Evolutionary conservation across 129 eudicot genomes (phyloP).

Genomic region (Centella asiatica): DNA sequence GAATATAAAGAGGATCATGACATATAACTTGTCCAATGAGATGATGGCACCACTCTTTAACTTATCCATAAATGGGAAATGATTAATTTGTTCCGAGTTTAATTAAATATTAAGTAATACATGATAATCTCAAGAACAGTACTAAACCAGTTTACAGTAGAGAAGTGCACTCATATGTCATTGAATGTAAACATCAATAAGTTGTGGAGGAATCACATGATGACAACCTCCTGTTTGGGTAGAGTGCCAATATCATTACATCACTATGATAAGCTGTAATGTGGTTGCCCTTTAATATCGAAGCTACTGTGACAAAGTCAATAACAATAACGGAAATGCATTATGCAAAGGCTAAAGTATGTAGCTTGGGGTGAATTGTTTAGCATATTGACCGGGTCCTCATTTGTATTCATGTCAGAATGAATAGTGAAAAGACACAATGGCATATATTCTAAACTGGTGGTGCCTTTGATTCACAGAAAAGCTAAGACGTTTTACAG

Average conservation of each 20-base stretch:
- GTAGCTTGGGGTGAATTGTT: conserved; percentile 13
- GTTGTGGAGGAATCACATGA: neutral
- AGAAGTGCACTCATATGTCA: neutral
- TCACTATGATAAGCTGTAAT: neutral
- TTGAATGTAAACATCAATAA: neutral
- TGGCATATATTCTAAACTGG: conserved; percentile 31
- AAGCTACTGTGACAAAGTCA: conserved; percentile 30
- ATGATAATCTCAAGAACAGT: neutral
- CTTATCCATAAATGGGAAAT: neutral
- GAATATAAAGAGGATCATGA: neutral
- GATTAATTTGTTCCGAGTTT: neutral
- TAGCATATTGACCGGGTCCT: conserved; percentile 19
- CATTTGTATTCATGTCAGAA: conserved; percentile 9
- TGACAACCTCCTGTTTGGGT: conserved; percentile 1
- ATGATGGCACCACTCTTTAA: neutral
- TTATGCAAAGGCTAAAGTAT: conserved; percentile 18
- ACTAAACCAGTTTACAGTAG: neutral
- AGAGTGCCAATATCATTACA: conserved; percentile 1
- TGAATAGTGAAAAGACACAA: conserved; percentile 23
- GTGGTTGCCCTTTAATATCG: neutral
- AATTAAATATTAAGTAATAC: neutral
- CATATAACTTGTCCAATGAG: neutral
- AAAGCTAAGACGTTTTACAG: conserved; percentile 32
- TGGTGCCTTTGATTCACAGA: conserved; percentile 27
- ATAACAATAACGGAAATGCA: conserved; percentile 14